phyloP scores from a whole-genome alignment of 257 asterid genomes.

The Petunia secreta region DNA sequence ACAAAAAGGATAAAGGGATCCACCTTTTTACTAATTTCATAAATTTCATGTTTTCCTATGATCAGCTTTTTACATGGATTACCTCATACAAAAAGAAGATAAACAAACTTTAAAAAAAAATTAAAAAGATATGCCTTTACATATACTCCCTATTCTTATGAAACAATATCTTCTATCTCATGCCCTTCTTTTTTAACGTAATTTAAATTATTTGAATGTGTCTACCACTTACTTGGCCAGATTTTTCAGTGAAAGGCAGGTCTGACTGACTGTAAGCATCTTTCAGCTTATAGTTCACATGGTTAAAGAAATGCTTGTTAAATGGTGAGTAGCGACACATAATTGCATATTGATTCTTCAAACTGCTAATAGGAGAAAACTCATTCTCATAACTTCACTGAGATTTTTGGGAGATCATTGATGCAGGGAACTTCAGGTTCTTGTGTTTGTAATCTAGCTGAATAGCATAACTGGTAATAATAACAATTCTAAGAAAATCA shows the following conservation, averaged over 20 bases:
- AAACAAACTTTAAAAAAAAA: not conserved
- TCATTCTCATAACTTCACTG: not conserved
- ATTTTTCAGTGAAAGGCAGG: not conserved
- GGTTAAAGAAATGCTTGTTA: not conserved
- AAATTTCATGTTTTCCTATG: not conserved
- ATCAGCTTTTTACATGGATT: not conserved
- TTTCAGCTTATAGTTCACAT: not conserved
- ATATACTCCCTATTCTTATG: not conserved
- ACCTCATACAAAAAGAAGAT: constrained; percentile 12
- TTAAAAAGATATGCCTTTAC: not conserved
- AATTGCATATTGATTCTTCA: not conserved
- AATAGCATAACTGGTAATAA: not conserved
- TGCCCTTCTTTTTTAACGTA: not conserved
- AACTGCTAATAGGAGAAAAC: not conserved
- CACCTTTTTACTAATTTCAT: not conserved
- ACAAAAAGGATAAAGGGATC: constrained; percentile 8
- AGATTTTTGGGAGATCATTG: not conserved
- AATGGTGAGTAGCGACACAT: not conserved
- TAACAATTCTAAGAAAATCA: not conserved
- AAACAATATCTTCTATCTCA: not conserved
- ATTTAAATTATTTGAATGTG: not conserved
- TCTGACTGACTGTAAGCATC: not conserved
- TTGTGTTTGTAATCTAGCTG: not conserved
- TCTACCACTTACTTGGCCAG: not conserved
- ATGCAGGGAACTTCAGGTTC: not conserved